Percentiles rank a stretch among this genome's conserved stretches.
phyloP scores from a whole-genome alignment of 2,329 filamentous ascomycete species.

The Colletotrichum acutatum region DNA sequence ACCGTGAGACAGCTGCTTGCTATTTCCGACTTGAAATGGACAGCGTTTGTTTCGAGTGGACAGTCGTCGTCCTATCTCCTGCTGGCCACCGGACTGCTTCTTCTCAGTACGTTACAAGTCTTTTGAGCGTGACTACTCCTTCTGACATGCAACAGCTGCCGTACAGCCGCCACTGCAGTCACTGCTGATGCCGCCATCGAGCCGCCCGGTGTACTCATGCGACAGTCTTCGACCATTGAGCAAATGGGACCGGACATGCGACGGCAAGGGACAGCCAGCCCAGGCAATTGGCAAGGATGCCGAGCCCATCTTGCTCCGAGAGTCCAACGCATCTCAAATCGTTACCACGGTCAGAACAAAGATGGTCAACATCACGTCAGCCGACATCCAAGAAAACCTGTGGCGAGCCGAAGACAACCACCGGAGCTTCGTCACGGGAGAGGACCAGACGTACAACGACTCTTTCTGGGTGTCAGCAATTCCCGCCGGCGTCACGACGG shows the following conservation, averaged over 20 bases:
- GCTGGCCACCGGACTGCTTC: conserved; percentile 18
- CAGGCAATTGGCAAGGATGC: conserved; percentile 26
- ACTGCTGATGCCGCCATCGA: conserved; percentile 22
- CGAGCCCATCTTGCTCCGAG: conserved; percentile 20
- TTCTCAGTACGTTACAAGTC: conserved; percentile 9
- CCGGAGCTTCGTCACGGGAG: conserved; percentile 20
- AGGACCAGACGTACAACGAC: conserved; percentile 19
- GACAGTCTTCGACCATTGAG: conserved; percentile 9
- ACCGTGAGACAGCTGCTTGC: conserved; percentile 30
- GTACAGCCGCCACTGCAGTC: conserved; percentile 28
- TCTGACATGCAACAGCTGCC: conserved; percentile 12
- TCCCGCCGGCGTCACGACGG: conserved; percentile 24
- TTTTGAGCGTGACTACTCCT: background rate
- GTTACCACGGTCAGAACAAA: conserved; percentile 7
- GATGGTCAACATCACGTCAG: conserved; percentile 23
- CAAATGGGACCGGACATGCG: conserved; percentile 26
- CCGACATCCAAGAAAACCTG: conserved; percentile 28
- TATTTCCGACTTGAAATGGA: conserved; percentile 31
- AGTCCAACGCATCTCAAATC: conserved; percentile 2
- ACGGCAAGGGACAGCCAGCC: background rate
- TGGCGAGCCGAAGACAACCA: conserved; percentile 27
- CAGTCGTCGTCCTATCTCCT: conserved; percentile 23
- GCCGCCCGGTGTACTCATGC: conserved; percentile 24
- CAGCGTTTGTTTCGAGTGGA: conserved; percentile 17
- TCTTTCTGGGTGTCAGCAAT: conserved; percentile 33